phyloP scores from a whole-genome alignment of 352 stramenopile genomes.

The Pelagophyceae sp. region DNA sequence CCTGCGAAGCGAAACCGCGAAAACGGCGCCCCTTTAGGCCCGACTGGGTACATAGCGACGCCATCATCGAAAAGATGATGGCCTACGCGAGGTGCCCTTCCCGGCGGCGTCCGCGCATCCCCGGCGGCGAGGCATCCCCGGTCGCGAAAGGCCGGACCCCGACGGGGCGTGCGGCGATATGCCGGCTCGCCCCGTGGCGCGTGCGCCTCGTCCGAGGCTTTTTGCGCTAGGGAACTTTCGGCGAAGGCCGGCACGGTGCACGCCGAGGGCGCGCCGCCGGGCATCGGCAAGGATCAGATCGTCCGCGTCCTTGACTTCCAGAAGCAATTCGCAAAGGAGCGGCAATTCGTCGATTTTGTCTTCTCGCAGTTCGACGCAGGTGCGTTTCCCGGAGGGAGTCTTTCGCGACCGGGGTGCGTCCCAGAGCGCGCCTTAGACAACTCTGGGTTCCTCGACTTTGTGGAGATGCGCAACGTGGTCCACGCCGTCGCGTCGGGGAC shows the following conservation, averaged over 20 bases:
- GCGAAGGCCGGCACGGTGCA: not conserved
- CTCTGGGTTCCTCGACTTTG: not conserved
- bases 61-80: not conserved
- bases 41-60: too few relatives aligned
- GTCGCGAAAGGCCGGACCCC: too few relatives aligned
- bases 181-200: not conserved
- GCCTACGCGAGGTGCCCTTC: not conserved
- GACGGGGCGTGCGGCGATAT: not conserved
- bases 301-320: too few relatives aligned
- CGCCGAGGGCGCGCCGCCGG: not conserved
- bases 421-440: too few relatives aligned
- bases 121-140: not conserved
- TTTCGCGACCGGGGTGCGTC: too few relatives aligned
- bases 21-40: too few relatives aligned
- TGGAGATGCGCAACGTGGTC: not conserved
- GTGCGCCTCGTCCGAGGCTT: not conserved
- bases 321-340: too few relatives aligned
- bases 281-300: not conserved
- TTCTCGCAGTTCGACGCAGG: not conserved
- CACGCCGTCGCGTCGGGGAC: not conserved
- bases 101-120: not conserved
- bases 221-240: too few relatives aligned
- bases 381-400: too few relatives aligned
- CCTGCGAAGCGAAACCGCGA: too few relatives aligned
- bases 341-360: not conserved